phyloP scores from a whole-genome alignment of 768 basidiomycete species.

The Coprinopsis cinerea region DNA sequence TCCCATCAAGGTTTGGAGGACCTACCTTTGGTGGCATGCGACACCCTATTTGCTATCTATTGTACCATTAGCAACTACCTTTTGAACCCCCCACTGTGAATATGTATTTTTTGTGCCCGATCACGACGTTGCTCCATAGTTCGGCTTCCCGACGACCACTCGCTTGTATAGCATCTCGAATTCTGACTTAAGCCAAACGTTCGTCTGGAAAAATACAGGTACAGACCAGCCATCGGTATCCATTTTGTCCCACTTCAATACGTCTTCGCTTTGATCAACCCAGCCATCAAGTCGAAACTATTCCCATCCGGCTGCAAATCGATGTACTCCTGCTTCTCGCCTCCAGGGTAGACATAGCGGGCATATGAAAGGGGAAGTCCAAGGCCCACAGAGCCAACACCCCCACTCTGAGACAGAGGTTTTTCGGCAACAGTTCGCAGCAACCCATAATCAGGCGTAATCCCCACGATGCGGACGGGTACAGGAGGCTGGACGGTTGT shows the following conservation, averaged over 20 bases:
- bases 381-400: not conserved
- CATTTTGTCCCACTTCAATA: not conserved
- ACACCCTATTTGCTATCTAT: no score
- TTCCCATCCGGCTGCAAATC: constrained; percentile 97
- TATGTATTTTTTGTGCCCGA: no score
- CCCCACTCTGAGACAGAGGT: constrained; percentile 14
- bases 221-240: no score
- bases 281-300: constrained; percentile 91
- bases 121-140: no score
- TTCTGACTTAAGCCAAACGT: no score
- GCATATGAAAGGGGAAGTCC: not conserved
- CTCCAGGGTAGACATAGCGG: constrained; percentile 9
- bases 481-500: constrained; percentile 68
- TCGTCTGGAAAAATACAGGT: no score
- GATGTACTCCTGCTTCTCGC: constrained; percentile 46
- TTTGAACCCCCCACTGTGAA: not conserved
- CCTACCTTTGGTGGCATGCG: no score
- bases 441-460: constrained; percentile 84
- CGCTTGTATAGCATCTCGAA: no score
- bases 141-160: no score
- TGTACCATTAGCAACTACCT: not conserved
- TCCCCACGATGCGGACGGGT: constrained; percentile 71
- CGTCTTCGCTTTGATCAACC: constrained; percentile 60
- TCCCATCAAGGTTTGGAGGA: no score
- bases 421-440: constrained; percentile 70